Evolutionary conservation across 2,329 filamentous ascomycete species (phyloP).

Genomic region (Stagonosporopsis chrysanthemi): DNA sequence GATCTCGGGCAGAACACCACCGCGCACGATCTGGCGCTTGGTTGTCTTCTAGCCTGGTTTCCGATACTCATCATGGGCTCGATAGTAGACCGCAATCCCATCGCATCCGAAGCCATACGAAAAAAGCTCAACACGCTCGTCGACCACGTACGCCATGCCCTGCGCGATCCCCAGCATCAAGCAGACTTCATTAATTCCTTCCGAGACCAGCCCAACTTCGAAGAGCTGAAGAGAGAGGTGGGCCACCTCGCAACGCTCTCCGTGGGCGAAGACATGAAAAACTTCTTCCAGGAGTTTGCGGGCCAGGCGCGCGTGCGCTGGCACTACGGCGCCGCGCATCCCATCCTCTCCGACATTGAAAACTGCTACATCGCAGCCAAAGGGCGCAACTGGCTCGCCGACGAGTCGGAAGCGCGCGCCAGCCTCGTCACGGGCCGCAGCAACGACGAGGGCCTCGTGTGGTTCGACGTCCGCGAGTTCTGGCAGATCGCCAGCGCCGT

Average conservation of each 20-base stretch:
- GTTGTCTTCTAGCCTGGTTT: constrained; percentile 56
- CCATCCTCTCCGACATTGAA: constrained; percentile 54
- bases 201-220: constrained; percentile 28
- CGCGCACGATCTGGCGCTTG: constrained; percentile 56
- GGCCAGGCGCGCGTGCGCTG: constrained; percentile 45
- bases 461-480: constrained; percentile 55
- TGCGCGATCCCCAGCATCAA: constrained; percentile 39
- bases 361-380: constrained; percentile 49
- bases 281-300: constrained; percentile 53
- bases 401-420: constrained; percentile 44
- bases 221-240: constrained; percentile 34
- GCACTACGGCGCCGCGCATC: constrained; percentile 54
- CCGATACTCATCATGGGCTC: constrained; percentile 55
- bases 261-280: constrained; percentile 33
- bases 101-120: constrained; percentile 51
- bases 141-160: constrained; percentile 46
- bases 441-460: constrained; percentile 48
- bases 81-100: constrained; percentile 57
- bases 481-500: constrained; percentile 52
- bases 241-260: constrained; percentile 27
- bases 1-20: constrained; percentile 51
- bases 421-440: constrained; percentile 47
- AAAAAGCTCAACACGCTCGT: constrained; percentile 51
- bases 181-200: constrained; percentile 42
- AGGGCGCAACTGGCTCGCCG: constrained; percentile 51